phyloP scores from a whole-genome alignment of 352 stramenopile genomes.

The Pythium guiyangense region DNA sequence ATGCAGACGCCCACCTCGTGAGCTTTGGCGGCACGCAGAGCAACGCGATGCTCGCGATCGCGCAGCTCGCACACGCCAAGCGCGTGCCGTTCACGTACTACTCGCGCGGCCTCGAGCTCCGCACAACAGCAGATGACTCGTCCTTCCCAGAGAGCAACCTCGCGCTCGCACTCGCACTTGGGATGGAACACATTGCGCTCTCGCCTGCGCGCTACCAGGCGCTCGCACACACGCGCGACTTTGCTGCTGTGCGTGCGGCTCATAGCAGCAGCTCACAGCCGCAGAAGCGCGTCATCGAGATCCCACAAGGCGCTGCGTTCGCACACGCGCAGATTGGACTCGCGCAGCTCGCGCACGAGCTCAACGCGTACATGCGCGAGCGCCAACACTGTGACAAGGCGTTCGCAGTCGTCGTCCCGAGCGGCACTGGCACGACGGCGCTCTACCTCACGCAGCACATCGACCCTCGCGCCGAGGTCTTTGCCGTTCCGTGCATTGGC shows the following conservation, averaged over 20 bases:
- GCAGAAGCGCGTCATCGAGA: conserved; percentile 22
- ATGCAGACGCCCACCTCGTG: conserved; percentile 42
- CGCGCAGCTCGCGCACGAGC: conserved; percentile 49
- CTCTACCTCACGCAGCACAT: conserved; percentile 79
- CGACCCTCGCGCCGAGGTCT: conserved; percentile 25
- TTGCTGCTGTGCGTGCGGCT: conserved; percentile 13
- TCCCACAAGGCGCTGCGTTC: conserved; percentile 73
- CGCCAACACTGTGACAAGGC: conserved; percentile 11
- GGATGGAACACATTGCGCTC: conserved; percentile 69
- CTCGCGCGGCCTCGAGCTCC: conserved; percentile 34
- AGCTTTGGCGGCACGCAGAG: conserved; percentile 81
- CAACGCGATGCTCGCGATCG: conserved; percentile 84
- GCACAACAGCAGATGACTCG: neutral
- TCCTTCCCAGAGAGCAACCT: conserved; percentile 30
- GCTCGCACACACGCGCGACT: conserved; percentile 41
- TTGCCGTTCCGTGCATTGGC: conserved; percentile 70
- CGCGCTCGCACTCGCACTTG: conserved; percentile 29
- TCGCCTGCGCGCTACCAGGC: conserved; percentile 31
- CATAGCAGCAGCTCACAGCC: neutral
- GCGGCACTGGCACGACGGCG: conserved; percentile 73
- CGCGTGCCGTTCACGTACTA: conserved; percentile 84
- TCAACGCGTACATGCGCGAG: conserved; percentile 54
- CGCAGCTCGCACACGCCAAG: conserved; percentile 70
- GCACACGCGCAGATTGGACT: conserved; percentile 54
- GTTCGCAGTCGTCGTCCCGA: conserved; percentile 67